Percentiles rank a stretch among this genome's conserved stretches.
phyloP scores from a whole-genome alignment of 2,329 filamentous ascomycete genomes.

The Colletotrichum limetticola region DNA sequence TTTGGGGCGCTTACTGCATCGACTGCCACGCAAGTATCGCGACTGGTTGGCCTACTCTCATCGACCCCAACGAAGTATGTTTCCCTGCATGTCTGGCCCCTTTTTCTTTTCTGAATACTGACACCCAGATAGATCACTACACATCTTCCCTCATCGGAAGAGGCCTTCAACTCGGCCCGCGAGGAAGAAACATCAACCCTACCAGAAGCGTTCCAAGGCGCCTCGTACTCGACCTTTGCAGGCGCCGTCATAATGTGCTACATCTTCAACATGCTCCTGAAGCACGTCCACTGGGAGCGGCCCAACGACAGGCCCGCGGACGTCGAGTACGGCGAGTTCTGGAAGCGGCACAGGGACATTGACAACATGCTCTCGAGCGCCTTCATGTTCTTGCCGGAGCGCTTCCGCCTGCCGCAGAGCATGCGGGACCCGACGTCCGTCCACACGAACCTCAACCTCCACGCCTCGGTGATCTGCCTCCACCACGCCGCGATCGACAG shows the following conservation, averaged over 20 bases:
- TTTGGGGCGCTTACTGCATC: slow-evolving; percentile 86
- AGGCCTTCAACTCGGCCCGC: slow-evolving; percentile 76
- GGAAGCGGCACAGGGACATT: slow-evolving; percentile 84
- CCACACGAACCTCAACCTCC: slow-evolving; percentile 88
- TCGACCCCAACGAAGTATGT: slow-evolving; percentile 74
- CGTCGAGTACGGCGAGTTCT: slow-evolving; percentile 80
- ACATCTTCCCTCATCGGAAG: slow-evolving; percentile 82
- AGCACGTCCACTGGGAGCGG: slow-evolving; percentile 80
- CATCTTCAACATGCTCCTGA: slow-evolving; percentile 83
- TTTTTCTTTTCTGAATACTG: neutral
- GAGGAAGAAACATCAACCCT: slow-evolving; percentile 73
- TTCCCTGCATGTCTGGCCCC: neutral
- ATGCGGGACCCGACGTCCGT: slow-evolving; percentile 78
- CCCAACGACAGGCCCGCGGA: slow-evolving; percentile 79
- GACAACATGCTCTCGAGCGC: slow-evolving; percentile 84
- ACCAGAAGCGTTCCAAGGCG: slow-evolving; percentile 70
- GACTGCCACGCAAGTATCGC: slow-evolving; percentile 89
- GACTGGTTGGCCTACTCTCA: slow-evolving; percentile 88
- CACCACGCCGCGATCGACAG: slow-evolving; percentile 91
- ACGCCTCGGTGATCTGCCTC: slow-evolving; percentile 87
- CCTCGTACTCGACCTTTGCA: slow-evolving; percentile 76
- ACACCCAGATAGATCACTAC: slow-evolving; percentile 69
- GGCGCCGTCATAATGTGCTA: slow-evolving; percentile 79
- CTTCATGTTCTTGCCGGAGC: slow-evolving; percentile 81
- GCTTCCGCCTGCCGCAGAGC: slow-evolving; percentile 76